A percentile compares a stretch with the other conserved stretches of the same genome.
Conservation (phyloP, 192 early-diverging fungal genomes). For the Rhizoclosmatium sp. region DNA sequence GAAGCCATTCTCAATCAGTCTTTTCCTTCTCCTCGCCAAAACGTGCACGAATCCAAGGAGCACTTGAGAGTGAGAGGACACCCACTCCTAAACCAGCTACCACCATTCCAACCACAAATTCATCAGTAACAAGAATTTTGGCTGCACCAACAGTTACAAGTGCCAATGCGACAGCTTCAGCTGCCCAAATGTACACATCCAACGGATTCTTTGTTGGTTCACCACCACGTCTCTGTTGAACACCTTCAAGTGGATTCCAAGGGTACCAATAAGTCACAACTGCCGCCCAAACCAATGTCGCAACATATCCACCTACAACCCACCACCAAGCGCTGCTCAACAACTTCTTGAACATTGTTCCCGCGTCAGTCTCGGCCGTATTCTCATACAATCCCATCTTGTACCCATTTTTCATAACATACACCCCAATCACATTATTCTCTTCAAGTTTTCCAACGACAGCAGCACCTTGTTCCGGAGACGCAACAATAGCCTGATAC, state of each 20-base stretch:
- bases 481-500: constrained; percentile 25
- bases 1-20: not conserved
- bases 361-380: not conserved
- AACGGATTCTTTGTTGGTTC: not conserved
- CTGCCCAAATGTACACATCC: constrained; percentile 22
- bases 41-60: not conserved
- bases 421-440: constrained; percentile 23
- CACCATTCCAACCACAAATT: not conserved
- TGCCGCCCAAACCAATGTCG: not conserved
- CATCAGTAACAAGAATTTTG: constrained; percentile 2
- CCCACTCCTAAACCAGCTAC: not conserved
- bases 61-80: not conserved
- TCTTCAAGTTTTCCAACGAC: constrained; percentile 33
- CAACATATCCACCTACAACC: constrained; percentile 15
- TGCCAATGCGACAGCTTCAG: constrained; percentile 12
- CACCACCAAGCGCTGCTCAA: constrained; percentile 20
- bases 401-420: not conserved
- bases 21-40: constrained; percentile 14
- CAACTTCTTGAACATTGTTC: constrained; percentile 21
- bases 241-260: constrained; percentile 14
- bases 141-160: not conserved
- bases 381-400: constrained; percentile 35
- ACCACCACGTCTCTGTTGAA: not conserved
- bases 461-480: constrained; percentile 16
- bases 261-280: constrained; percentile 28